Evolutionary conservation across 1,139 yeast species (phyloP).

Genomic region (Yamadazyma spencermartinsiae): DNA sequence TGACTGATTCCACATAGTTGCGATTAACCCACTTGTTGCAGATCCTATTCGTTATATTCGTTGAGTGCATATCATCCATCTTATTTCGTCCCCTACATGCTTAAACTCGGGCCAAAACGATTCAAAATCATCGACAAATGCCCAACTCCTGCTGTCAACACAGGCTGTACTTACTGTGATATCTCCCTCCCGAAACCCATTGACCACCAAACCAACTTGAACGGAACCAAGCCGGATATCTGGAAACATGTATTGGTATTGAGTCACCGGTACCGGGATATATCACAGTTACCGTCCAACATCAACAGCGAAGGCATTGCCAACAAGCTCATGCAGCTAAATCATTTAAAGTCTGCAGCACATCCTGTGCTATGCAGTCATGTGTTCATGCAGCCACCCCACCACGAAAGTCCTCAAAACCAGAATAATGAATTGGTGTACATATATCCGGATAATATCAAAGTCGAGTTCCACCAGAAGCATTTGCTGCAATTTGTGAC

Average conservation of each 20-base stretch:
- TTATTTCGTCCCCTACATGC: background rate
- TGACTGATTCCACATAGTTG: too few species aligned
- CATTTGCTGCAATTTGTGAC: constrained; percentile 42
- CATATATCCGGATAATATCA: constrained; percentile 58
- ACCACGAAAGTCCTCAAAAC: constrained; percentile 8
- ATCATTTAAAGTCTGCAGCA: constrained; percentile 13
- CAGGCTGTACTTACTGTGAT: constrained; percentile 63
- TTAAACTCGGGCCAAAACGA: background rate
- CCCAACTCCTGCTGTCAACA: constrained; percentile 54
- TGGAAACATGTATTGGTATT: constrained; percentile 59
- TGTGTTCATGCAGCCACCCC: constrained; percentile 20
- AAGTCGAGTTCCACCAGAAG: constrained; percentile 32
- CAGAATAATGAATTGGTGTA: constrained; percentile 28
- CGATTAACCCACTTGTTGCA: too few species aligned
- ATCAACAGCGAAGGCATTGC: constrained; percentile 46
- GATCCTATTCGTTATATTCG: too few species aligned
- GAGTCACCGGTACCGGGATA: constrained; percentile 33
- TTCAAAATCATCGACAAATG: constrained; percentile 29
- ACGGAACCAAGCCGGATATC: constrained; percentile 49
- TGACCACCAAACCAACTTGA: constrained; percentile 37
- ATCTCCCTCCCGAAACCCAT: constrained; percentile 51
- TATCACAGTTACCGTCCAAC: constrained; percentile 56
- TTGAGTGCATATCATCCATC: too few species aligned
- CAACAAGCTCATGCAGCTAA: constrained; percentile 2
- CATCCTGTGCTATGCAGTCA: constrained; percentile 58